Evolutionary conservation across 2,329 filamentous ascomycete species (phyloP).

Genomic region (Sporothrix protearum): DNA sequence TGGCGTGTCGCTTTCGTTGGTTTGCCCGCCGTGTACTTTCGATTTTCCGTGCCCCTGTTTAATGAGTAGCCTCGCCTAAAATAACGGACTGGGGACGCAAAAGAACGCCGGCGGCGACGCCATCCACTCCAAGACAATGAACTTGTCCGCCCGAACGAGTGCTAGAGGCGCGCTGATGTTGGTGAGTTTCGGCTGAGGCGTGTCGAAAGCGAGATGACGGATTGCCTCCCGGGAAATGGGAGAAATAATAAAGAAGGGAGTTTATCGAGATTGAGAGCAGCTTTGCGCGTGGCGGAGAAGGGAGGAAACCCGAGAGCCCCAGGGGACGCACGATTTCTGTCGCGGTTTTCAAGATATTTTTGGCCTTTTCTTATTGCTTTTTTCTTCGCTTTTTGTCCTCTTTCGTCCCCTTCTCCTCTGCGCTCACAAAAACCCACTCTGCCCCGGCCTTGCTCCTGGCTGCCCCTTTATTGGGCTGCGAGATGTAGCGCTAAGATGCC

Average conservation of each 20-base stretch:
- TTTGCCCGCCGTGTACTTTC: neutral
- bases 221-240: conserved; percentile 2
- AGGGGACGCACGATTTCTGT: neutral
- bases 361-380: neutral
- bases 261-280: conserved; percentile 17
- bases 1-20: neutral
- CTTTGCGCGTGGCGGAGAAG: conserved; percentile 2
- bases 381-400: neutral
- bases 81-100: conserved; percentile 10
- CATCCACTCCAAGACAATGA: conserved; percentile 13
- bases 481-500: conserved; percentile 21
- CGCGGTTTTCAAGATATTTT: neutral
- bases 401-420: neutral
- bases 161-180: neutral
- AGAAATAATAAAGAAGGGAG: neutral
- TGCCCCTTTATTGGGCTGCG: conserved; percentile 25
- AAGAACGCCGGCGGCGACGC: conserved; percentile 8
- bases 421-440: neutral
- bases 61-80: conserved; percentile 21
- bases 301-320: neutral
- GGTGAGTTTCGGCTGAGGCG: neutral
- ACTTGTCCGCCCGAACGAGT: neutral
- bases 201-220: neutral
- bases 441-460: conserved; percentile 15
- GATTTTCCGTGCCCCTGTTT: neutral